These are phyloP conservation scores for Phaseolus lunatus DNA, from an alignment of 306 rosid genomes.

Conservation along the genomic window DNA sequence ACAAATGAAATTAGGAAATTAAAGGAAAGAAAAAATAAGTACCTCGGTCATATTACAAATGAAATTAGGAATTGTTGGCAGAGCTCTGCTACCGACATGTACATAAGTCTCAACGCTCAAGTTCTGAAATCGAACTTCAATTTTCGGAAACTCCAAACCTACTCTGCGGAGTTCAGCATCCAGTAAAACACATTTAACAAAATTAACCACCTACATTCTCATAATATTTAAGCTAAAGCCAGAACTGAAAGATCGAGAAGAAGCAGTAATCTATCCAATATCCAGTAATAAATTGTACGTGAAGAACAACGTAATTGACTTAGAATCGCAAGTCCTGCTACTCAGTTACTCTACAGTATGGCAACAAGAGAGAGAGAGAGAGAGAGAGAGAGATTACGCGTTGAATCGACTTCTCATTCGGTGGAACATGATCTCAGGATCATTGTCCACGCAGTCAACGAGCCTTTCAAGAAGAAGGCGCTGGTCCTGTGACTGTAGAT, in stretches of 20 bases:
- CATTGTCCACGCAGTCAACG: constrained; percentile 59
- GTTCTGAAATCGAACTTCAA: constrained; percentile 89
- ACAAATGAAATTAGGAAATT: background rate
- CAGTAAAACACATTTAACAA: constrained; percentile 3
- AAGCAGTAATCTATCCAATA: background rate
- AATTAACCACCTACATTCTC: background rate
- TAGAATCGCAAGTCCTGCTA: background rate
- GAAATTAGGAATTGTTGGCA: constrained; percentile 95
- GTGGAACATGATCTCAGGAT: constrained; percentile 73
- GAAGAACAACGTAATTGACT: background rate
- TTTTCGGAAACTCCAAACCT: constrained; percentile 82
- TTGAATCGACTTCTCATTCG: constrained; percentile 82
- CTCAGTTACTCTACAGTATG: constrained; percentile 18
- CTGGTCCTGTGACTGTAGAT: constrained; percentile 72
- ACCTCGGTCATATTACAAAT: constrained; percentile 91
- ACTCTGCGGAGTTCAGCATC: constrained; percentile 62
- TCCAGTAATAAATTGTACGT: too few species aligned
- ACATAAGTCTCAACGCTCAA: constrained; percentile 84
- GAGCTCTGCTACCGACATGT: constrained; percentile 94
- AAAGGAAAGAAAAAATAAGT: background rate
- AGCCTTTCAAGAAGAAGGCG: constrained; percentile 73
- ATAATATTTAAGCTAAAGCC: background rate
- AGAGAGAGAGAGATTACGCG: constrained; percentile 56
- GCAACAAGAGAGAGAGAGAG: too few species aligned
- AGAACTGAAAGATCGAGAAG: constrained; percentile 4